Percentiles rank a stretch among this genome's conserved stretches.
These are phyloP conservation scores for Prunus mume DNA, from an alignment of 306 rosid genomes.

Conservation along the genomic window DNA sequence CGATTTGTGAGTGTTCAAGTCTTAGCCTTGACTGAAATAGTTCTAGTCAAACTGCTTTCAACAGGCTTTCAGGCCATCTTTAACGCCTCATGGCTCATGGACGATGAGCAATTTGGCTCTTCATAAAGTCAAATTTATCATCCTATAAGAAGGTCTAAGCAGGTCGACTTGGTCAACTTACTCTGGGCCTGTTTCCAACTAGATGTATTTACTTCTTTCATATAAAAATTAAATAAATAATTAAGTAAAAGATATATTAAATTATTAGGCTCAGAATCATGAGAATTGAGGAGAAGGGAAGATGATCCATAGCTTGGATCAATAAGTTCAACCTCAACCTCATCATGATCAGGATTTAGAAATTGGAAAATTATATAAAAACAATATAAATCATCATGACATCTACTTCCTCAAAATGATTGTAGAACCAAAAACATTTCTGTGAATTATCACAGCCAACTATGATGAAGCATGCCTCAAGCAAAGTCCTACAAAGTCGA, in stretches of 20 bases:
- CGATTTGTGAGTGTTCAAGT: too few relatives aligned
- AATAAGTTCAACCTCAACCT: background rate
- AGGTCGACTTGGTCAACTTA: background rate
- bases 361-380: background rate
- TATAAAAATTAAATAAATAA: too few relatives aligned
- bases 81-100: background rate
- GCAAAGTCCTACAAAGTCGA: constrained; percentile 48
- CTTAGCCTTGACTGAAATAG: background rate
- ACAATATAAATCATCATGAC: background rate
- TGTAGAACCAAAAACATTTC: background rate
- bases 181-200: background rate
- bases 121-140: background rate
- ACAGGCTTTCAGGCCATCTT: background rate
- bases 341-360: background rate
- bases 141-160: background rate
- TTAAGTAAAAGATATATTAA: too few relatives aligned
- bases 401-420: background rate
- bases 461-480: constrained; percentile 17
- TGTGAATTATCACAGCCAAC: constrained; percentile 13
- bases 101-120: background rate
- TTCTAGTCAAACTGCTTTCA: background rate
- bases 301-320: background rate
- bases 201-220: too few relatives aligned
- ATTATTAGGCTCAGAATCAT: too few relatives aligned
- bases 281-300: too few relatives aligned